Conservation (phyloP, 257 asterid species). For the Paraleonurus japonicus region DNA sequence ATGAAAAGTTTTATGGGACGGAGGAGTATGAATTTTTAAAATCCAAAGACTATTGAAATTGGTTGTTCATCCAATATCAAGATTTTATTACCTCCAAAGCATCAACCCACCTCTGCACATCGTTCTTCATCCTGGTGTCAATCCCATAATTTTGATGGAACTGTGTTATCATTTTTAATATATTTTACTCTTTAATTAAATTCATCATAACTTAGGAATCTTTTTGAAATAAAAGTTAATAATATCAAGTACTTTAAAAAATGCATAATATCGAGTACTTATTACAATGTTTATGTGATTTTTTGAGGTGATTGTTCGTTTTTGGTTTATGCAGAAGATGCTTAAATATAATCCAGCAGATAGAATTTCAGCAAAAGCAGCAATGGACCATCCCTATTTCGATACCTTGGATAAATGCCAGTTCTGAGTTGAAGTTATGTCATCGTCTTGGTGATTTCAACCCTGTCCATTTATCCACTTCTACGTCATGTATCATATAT, state of each 20-base stretch:
- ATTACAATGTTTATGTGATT: neutral
- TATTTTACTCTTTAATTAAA: neutral
- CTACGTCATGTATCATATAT: neutral
- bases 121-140: too few relatives aligned
- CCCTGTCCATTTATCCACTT: slow-evolving; percentile 12
- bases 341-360: slow-evolving; percentile 82
- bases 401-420: slow-evolving; percentile 87
- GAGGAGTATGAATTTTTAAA: neutral
- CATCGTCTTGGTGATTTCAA: slow-evolving; percentile 58
- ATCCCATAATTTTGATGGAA: neutral
- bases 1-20: neutral
- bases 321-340: slow-evolving; percentile 65
- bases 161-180: neutral
- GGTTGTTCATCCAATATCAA: neutral
- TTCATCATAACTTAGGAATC: neutral
- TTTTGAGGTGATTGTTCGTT: neutral
- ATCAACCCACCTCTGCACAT: too few relatives aligned
- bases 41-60: neutral
- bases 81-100: neutral
- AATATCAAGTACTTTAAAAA: too few relatives aligned
- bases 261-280: too few relatives aligned
- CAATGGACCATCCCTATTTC: slow-evolving; percentile 92
- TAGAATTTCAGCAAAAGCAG: slow-evolving; percentile 88
- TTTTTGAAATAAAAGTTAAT: too few relatives aligned
- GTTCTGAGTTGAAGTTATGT: slow-evolving; percentile 47